Evolutionary conservation across 345 rosid species (phyloP), one percentile per base, ranked within the genome.

Genomic region (Hypericum perforatum): DNA sequence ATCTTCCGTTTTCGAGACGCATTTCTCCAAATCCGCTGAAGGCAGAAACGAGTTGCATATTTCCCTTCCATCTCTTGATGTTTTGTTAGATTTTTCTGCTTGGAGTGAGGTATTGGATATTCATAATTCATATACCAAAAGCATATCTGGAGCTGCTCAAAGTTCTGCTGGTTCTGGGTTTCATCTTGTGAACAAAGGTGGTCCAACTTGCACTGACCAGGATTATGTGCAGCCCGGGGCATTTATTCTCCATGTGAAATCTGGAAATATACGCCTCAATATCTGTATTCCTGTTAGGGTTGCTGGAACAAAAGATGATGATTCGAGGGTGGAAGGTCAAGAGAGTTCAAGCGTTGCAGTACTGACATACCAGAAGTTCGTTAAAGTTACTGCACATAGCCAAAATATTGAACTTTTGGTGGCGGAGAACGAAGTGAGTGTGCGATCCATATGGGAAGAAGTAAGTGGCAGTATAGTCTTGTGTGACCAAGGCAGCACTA

Each of bases 11-110:
- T 70, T 80, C 43, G 58, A 66, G 61, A 40, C 82, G 63, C 62
- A 67, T 70, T 68, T 74, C 59, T 70, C 68, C 40, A 69, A 72
- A 62, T 66, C 63, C 9, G 75, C 51, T 63, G 65, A 57, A 29
- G 70, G 62, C 60, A 71, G 49, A 52, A 69, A 58, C 56, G 71
- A 70, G 59, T 39, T 90, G 61, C 58, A 57, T 44, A 48, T 90
- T 57, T 70, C 75, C 63, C 79, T 84, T 57, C 97, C 97, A 61
- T 73, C 82, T 65, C 74, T 86, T 48, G 74, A 76, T 64, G 61
- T 90, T 58, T 90, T 94, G 95, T 65, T 90, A 15, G 82, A 86
- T 63, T 49, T 52, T 56, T 45, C 54, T 39, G 80, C 79, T 45
- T 90, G 94, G 96, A 64, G 57, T 43, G 63, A 65, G 67, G 62